Base-by-base conservation (phyloP, 495 filamentous ascomycete genomes). In the Neurospora sp. region DNA sequence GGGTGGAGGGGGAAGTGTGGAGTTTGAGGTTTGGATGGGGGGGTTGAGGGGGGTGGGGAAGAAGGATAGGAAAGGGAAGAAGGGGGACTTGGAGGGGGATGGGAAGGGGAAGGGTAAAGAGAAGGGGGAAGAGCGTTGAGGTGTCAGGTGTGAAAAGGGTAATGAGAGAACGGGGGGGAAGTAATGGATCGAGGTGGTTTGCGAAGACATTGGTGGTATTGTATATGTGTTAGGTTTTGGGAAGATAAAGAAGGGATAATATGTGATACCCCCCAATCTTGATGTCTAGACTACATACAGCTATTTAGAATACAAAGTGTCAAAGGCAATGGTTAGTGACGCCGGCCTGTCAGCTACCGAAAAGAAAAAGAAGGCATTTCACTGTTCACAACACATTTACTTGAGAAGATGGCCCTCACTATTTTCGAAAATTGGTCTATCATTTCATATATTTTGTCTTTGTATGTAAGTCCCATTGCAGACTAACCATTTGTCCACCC, bases 11-110 rank as follows among this genome's bases (percentile, higher is more conserved):
- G 83, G 79, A 14, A 85, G 85, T 20, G 84, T 87, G 2, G 83
- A 87, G 79, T 88, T 89, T 76, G 88, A 87, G 81, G 85, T 89
- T 71, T 85, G 81, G 68, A 84, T 83, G 75, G 85, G 84, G 3
- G 90, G 89, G 18, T 9, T 91, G 37, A 81, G 77, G 77, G 83
- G 79, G 69, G 78, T 83, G 59, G 78, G 76, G 69, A 75, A 66
- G 75, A 40, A 66, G 73, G 76, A 66, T 74, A 79, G 53, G 46
- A 73, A 73, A 53, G 31, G 69, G 69, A 69, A 73, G 31, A 31
- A 72, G 72, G 68, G 70, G 69, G 70, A 40, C 35, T 35, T 35
- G 35, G 31, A 35, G 31, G 35, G 35, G 0, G 73, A 72, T 3
- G 73, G 70, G 31, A 69, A 35, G 27, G 7, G 31, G 35, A 40